Conservation (phyloP, 176 grass and related monocot genomes). For the Cenchrus americanus region DNA sequence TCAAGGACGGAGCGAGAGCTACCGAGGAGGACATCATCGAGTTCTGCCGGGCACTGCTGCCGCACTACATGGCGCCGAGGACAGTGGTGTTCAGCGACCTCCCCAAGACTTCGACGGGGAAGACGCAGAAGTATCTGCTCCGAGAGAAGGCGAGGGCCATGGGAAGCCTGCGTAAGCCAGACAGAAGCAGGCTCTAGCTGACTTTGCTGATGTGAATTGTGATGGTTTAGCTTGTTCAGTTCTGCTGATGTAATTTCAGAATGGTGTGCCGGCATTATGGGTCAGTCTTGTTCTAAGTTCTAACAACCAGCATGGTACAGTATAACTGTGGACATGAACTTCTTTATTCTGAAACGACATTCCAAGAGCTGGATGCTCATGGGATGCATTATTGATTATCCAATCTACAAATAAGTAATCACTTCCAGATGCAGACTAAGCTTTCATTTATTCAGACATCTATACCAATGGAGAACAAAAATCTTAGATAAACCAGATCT, state of each 20-base stretch:
- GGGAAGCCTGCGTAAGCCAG: slow-evolving; percentile 45
- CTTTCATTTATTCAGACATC: slow-evolving; percentile 44
- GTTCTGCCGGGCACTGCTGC: slow-evolving; percentile 55
- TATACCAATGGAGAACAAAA: neutral
- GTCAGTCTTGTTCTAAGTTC: neutral
- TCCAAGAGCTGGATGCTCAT: neutral
- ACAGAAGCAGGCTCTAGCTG: slow-evolving; percentile 46
- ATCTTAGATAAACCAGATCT: slow-evolving; percentile 20
- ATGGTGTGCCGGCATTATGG: neutral
- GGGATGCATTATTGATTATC: neutral
- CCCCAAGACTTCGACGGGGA: slow-evolving; percentile 69
- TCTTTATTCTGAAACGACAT: neutral
- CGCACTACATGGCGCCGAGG: slow-evolving; percentile 57
- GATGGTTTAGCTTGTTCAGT: neutral
- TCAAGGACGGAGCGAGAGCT: slow-evolving; percentile 38
- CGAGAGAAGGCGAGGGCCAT: slow-evolving; percentile 68
- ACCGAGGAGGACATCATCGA: slow-evolving; percentile 33
- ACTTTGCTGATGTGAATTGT: neutral
- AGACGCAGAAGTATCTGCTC: slow-evolving; percentile 66
- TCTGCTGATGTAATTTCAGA: neutral
- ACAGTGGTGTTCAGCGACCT: slow-evolving; percentile 61
- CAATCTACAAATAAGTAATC: neutral
- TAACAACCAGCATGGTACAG: neutral
- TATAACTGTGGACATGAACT: neutral
- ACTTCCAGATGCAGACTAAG: slow-evolving; percentile 16